A percentile compares a stretch with the other conserved stretches of the same genome.
Evolutionary conservation across 148 eudicot species (phyloP).

Genomic region (Talinum fruticosum): DNA sequence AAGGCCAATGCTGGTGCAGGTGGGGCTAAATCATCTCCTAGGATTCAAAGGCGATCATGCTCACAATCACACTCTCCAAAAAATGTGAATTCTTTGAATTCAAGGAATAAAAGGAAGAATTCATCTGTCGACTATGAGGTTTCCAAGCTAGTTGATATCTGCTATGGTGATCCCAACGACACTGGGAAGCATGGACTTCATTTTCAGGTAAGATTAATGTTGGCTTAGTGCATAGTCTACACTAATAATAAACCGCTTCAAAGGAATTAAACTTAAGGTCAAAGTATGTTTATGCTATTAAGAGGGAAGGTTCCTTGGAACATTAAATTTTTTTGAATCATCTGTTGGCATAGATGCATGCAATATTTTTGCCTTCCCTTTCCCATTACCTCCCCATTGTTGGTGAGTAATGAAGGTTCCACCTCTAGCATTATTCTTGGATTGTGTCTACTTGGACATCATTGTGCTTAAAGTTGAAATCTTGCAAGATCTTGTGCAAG

Average conservation of each 20-base stretch:
- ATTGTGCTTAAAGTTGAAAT: neutral
- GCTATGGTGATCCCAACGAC: slow-evolving; percentile 68
- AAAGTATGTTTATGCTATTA: neutral
- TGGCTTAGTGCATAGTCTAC: neutral
- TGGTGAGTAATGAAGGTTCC: neutral
- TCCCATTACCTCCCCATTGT: neutral
- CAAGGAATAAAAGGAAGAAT: slow-evolving; percentile 27
- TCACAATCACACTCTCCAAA: slow-evolving; percentile 15
- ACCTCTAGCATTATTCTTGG: neutral
- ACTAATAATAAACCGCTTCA: neutral
- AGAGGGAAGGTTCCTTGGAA: neutral
- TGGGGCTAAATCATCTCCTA: slow-evolving; percentile 31
- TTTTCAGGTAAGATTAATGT: slow-evolving; percentile 54
- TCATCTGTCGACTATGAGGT: slow-evolving; percentile 69
- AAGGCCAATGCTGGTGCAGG: slow-evolving; percentile 25
- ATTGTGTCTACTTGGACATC: neutral
- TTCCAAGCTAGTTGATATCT: slow-evolving; percentile 57
- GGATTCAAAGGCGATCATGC: slow-evolving; percentile 21
- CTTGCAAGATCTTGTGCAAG: neutral
- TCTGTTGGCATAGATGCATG: neutral
- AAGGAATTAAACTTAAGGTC: neutral
- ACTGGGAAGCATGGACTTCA: slow-evolving; percentile 57
- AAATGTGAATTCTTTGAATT: slow-evolving; percentile 24
- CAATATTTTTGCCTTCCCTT: neutral
- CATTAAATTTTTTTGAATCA: neutral